Percentiles rank a stretch among this genome's conserved stretches.
phyloP scores from a whole-genome alignment of 1,139 yeast species.

The Saccharomyces uvarum region DNA sequence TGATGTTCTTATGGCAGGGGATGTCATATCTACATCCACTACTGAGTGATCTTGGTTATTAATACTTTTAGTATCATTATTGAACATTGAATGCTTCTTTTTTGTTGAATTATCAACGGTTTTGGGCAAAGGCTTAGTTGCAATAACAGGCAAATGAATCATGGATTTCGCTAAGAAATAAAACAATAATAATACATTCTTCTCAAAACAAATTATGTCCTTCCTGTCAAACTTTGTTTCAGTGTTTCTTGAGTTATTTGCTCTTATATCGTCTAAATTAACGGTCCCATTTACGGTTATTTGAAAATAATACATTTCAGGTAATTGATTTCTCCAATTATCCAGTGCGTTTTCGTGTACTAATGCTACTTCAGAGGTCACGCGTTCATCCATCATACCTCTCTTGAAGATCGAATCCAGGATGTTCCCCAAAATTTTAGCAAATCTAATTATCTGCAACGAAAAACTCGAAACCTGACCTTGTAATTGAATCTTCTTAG shows the following conservation, averaged over 20 bases:
- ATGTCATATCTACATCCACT: constrained; percentile 31
- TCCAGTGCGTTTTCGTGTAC: constrained; percentile 66
- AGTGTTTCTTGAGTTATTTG: constrained; percentile 4
- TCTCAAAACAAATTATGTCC: constrained; percentile 30
- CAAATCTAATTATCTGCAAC: constrained; percentile 57
- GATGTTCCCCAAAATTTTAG: constrained; percentile 67
- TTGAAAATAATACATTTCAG: constrained; percentile 54
- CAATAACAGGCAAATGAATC: constrained; percentile 71
- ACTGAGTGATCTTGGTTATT: constrained; percentile 1
- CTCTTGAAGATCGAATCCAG: constrained; percentile 58
- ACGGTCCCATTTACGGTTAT: constrained; percentile 53
- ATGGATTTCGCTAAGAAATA: constrained; percentile 76
- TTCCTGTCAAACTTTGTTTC: not conserved
- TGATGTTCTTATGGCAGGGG: constrained; percentile 19
- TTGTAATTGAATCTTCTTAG: constrained; percentile 36
- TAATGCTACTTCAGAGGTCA: constrained; percentile 33
- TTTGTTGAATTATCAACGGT: not conserved
- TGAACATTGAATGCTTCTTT: not conserved
- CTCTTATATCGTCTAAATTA: constrained; percentile 18
- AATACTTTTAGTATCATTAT: not conserved
- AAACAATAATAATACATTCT: constrained; percentile 53
- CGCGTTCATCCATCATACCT: constrained; percentile 38
- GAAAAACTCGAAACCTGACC: constrained; percentile 63
- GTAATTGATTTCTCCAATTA: constrained; percentile 70
- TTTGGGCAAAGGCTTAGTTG: constrained; percentile 31